Evolutionary conservation across 331 rosid genomes (phyloP).

Genomic region (Malus hybrid): DNA sequence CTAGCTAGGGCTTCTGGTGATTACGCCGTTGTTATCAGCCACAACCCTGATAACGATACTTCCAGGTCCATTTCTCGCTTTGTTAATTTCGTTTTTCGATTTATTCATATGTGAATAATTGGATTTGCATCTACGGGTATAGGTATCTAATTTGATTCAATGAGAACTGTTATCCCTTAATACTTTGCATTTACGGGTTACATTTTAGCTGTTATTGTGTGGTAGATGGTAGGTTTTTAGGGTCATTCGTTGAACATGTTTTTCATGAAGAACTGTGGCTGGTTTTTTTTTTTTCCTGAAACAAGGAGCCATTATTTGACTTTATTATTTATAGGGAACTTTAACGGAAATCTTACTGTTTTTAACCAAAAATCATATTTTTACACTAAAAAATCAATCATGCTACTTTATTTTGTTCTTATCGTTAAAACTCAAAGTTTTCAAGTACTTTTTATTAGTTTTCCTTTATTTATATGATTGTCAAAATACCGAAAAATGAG

Average conservation of each 20-base stretch:
- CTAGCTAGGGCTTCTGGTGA: constrained; percentile 35
- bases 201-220: not conserved
- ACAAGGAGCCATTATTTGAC: not conserved
- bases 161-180: not conserved
- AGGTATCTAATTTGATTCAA: too few species aligned
- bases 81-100: too few species aligned
- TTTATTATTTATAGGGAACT: too few species aligned
- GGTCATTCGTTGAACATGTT: not conserved
- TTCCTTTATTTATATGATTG: not conserved
- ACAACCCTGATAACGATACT: constrained; percentile 34
- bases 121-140: too few species aligned
- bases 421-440: too few species aligned
- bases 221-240: not conserved
- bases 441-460: too few species aligned
- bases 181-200: not conserved
- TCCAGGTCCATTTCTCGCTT: constrained; percentile 12
- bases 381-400: too few species aligned
- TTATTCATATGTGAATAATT: too few species aligned
- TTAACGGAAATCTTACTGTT: too few species aligned
- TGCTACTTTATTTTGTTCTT: too few species aligned
- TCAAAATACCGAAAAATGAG: not conserved
- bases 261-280: not conserved
- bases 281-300: not conserved
- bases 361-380: too few species aligned
- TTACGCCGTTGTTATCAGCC: constrained; percentile 33